Conservation (phyloP, 106 monocot genomes). For the Chionographis japonica region DNA sequence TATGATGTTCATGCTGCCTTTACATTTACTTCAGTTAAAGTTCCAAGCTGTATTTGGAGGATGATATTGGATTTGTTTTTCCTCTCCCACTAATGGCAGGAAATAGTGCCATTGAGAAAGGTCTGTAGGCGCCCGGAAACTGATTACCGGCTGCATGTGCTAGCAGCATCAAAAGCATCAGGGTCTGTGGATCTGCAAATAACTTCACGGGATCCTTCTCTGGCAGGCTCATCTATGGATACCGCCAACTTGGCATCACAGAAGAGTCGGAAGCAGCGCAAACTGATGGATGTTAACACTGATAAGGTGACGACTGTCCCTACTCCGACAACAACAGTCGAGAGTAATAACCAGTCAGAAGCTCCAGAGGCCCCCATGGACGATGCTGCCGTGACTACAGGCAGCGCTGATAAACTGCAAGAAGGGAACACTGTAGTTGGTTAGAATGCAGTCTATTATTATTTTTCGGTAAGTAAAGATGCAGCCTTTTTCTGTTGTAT, state of each 20-base stretch:
- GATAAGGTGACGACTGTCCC: neutral
- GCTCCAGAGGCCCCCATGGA: slow-evolving; percentile 1
- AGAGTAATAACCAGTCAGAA: neutral
- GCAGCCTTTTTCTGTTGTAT: too few species aligned
- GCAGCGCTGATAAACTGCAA: neutral
- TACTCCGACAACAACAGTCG: neutral
- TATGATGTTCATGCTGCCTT: too few species aligned
- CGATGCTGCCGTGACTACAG: neutral
- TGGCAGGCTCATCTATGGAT: slow-evolving; percentile 8
- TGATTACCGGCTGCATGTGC: slow-evolving; percentile 48
- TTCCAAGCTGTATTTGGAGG: too few species aligned
- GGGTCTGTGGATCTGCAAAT: slow-evolving; percentile 8
- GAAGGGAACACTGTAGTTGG: slow-evolving; percentile 1
- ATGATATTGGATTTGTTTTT: too few species aligned
- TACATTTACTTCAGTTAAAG: too few species aligned
- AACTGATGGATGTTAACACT: slow-evolving; percentile 1
- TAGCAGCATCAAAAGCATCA: slow-evolving; percentile 27
- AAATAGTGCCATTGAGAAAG: slow-evolving; percentile 70
- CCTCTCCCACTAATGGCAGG: slow-evolving; percentile 21
- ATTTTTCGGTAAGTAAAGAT: too few species aligned
- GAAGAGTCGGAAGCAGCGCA: slow-evolving; percentile 10
- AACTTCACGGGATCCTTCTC: slow-evolving; percentile 7
- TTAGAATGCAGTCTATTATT: neutral
- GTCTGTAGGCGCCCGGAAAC: slow-evolving; percentile 67
- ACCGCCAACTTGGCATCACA: neutral